Conservation (phyloP, 495 filamentous ascomycete species). For the Clohesyomyces aquaticus region DNA sequence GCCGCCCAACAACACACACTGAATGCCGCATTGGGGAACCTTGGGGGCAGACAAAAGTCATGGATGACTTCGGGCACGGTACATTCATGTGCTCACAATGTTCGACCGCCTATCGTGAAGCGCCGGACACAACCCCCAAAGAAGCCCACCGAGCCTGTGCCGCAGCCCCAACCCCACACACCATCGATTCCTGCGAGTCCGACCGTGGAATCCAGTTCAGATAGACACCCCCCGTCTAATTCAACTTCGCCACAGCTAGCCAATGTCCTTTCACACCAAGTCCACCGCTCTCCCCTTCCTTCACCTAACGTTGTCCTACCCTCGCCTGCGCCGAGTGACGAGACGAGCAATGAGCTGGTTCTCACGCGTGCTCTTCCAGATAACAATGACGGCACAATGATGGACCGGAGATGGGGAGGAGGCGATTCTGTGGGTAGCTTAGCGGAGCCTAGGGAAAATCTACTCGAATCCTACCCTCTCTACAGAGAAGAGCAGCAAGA, state of each 20-base stretch:
- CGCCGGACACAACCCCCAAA: slow-evolving; percentile 9
- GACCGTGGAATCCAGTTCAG: not conserved
- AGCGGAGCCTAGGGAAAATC: not conserved
- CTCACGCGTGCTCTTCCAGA: not conserved
- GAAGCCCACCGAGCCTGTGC: not conserved
- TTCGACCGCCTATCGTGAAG: not conserved
- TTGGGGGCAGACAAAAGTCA: slow-evolving; percentile 29
- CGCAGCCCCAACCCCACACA: not conserved
- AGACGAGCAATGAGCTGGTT: slow-evolving; percentile 7
- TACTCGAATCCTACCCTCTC: not conserved
- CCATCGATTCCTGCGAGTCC: not conserved
- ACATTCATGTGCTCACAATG: not conserved
- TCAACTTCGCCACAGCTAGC: slow-evolving; percentile 38
- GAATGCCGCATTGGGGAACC: slow-evolving; percentile 18
- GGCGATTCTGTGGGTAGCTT: too few species aligned
- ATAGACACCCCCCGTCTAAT: slow-evolving; percentile 34
- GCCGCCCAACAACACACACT: slow-evolving; percentile 17
- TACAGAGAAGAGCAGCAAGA: slow-evolving; percentile 4
- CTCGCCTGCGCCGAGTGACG: slow-evolving; percentile 35
- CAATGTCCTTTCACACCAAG: slow-evolving; percentile 21
- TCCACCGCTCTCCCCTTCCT: slow-evolving; percentile 1
- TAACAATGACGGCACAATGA: not conserved
- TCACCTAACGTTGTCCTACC: slow-evolving; percentile 19
- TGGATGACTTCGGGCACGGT: slow-evolving; percentile 23
- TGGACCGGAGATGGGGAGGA: too few species aligned